Evolutionary conservation across 352 stramenopile species (phyloP).

Genomic region (Albugo candida): DNA sequence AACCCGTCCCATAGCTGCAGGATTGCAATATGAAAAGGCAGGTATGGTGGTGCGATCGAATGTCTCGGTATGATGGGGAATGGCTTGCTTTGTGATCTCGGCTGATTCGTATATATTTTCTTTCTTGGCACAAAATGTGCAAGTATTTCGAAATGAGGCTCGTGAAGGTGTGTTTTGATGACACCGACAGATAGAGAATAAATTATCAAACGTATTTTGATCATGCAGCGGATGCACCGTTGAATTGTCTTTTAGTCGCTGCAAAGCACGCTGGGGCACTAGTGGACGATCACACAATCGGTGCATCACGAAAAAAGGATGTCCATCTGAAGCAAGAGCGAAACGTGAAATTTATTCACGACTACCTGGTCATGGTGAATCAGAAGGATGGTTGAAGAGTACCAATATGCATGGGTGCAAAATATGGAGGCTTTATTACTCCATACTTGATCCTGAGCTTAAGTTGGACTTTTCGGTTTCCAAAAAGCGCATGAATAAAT

Average conservation of each 20-base stretch:
- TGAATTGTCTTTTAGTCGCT: slow-evolving; percentile 12
- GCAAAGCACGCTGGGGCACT: slow-evolving; percentile 13
- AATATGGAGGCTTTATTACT: slow-evolving; percentile 22
- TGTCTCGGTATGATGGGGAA: slow-evolving; percentile 7
- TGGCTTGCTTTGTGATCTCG: slow-evolving; percentile 7
- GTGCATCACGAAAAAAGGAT: slow-evolving; percentile 19
- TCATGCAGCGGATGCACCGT: slow-evolving; percentile 4
- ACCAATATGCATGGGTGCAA: slow-evolving; percentile 23
- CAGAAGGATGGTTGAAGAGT: slow-evolving; percentile 18
- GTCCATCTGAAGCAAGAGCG: slow-evolving; percentile 25
- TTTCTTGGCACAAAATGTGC: slow-evolving; percentile 19
- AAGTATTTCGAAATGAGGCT: slow-evolving; percentile 24
- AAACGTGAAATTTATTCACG: slow-evolving; percentile 21
- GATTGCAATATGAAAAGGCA: slow-evolving; percentile 13
- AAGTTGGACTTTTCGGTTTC: slow-evolving; percentile 17
- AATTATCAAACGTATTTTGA: background rate
- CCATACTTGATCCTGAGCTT: slow-evolving; percentile 16
- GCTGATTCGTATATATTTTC: no score
- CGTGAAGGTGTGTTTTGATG: slow-evolving; percentile 3
- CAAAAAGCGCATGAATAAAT: slow-evolving; percentile 17
- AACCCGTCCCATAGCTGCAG: slow-evolving; percentile 11
- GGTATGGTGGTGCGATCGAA: slow-evolving; percentile 23
- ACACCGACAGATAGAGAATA: background rate
- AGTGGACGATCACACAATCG: slow-evolving; percentile 28
- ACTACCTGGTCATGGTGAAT: slow-evolving; percentile 14